Percentiles rank a stretch among this genome's conserved stretches.
Evolutionary conservation across 495 filamentous ascomycete species (phyloP).

Genomic region (Aspergillus kassunensis): DNA sequence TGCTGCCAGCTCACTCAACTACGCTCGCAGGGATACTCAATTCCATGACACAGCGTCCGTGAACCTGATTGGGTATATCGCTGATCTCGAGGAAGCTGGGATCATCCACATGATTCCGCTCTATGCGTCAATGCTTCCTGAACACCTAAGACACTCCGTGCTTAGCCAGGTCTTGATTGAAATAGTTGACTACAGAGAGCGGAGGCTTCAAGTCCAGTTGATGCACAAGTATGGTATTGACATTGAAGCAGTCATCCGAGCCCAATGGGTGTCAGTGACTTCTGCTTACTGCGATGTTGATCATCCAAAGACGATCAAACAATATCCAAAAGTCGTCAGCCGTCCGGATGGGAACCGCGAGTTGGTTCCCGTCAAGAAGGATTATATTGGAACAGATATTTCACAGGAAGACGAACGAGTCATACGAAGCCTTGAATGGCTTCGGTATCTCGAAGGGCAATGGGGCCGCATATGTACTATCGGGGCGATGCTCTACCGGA

Average conservation of each 20-base stretch:
- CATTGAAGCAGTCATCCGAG: constrained; percentile 46
- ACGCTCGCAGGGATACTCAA: constrained; percentile 31
- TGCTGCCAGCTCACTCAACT: constrained; percentile 34
- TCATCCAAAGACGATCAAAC: constrained; percentile 24
- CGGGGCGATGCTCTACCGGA: constrained; percentile 65
- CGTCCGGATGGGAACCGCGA: constrained; percentile 31
- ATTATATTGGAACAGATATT: constrained; percentile 61
- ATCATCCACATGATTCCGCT: constrained; percentile 74
- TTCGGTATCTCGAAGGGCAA: constrained; percentile 63
- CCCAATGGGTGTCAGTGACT: constrained; percentile 52
- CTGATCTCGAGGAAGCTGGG: constrained; percentile 63
- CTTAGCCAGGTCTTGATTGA: constrained; percentile 56
- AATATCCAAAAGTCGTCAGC: constrained; percentile 31
- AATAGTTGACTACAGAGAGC: constrained; percentile 55
- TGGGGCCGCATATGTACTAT: constrained; percentile 67
- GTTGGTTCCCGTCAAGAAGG: constrained; percentile 47
- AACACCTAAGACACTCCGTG: constrained; percentile 36
- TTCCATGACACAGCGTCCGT: constrained; percentile 33
- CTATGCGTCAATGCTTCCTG: constrained; percentile 75
- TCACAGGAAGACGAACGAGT: constrained; percentile 62
- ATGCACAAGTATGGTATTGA: constrained; percentile 53
- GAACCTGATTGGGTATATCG: constrained; percentile 70
- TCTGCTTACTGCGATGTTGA: constrained; percentile 36
- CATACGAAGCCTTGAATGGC: constrained; percentile 83
- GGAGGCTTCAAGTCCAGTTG: constrained; percentile 44